These are phyloP conservation scores for Ceratobasidium sp. DNA, from an alignment of 1,284 basidiomycete genomes.

Conservation along the genomic window DNA sequence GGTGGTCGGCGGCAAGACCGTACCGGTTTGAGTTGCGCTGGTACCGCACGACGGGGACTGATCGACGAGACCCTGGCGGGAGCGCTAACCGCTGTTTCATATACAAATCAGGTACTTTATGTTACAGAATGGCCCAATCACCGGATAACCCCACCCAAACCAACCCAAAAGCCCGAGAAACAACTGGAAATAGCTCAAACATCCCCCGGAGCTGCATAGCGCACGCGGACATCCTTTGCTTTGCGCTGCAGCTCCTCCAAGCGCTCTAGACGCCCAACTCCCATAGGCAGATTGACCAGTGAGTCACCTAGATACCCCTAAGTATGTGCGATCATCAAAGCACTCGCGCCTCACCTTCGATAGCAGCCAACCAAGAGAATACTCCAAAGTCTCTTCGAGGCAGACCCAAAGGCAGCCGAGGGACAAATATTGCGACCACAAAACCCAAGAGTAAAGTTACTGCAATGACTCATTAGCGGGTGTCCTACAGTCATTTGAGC, in stretches of 20 bases:
- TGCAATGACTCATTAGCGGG: background rate
- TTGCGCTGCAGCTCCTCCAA: slow-evolving; percentile 21
- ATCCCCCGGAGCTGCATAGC: slow-evolving; percentile 19
- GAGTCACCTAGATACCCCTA: slow-evolving; percentile 8
- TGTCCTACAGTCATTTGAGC: background rate
- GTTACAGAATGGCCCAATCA: background rate
- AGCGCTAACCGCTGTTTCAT: slow-evolving; percentile 23
- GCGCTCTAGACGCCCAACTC: slow-evolving; percentile 31
- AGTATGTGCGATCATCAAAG: background rate
- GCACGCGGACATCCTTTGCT: slow-evolving; percentile 13
- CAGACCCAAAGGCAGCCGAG: slow-evolving; percentile 21
- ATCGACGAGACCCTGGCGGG: slow-evolving; percentile 32
- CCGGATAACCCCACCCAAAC: background rate
- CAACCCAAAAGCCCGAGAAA: background rate
- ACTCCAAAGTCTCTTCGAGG: slow-evolving; percentile 30
- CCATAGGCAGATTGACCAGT: slow-evolving; percentile 21
- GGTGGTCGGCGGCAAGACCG: slow-evolving; percentile 13
- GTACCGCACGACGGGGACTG: slow-evolving; percentile 36
- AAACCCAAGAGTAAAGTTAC: slow-evolving; percentile 16
- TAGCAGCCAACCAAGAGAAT: slow-evolving; percentile 34
- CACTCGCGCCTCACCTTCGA: slow-evolving; percentile 7
- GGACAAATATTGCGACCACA: slow-evolving; percentile 28
- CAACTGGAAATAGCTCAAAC: background rate
- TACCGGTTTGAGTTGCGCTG: slow-evolving; percentile 34
- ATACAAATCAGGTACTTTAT: background rate